Evolutionary conservation across 805 yeast genomes (phyloP), one percentile per base, ranked within the genome.

Genomic region (Debaryomyces castellii): DNA sequence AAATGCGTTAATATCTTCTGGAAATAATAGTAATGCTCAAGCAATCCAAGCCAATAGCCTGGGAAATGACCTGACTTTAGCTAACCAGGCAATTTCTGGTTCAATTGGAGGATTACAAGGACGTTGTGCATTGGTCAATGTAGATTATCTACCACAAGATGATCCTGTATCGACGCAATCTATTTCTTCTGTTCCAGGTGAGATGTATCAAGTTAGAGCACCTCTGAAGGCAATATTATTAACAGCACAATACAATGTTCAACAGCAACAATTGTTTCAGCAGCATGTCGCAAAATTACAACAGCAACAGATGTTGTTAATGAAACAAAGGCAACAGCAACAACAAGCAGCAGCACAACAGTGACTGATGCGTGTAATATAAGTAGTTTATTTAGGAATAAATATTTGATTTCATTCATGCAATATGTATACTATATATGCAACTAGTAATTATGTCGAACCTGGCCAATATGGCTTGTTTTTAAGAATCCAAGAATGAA

Each of bases 401-500:
- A 25, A 17, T 30, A 30, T 30, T 30, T 30, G 18, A 30, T 30
- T 14, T 14, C 16, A 30, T 30, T 30, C 20, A 30, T 30, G 18
- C 17, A 30, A 30, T 30, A 14, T 50, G 41, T 39, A 41, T 22
- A 14, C 43, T 24, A 28, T 32, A 41, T 16, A 33, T 39, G 28
- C 3, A 33, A 5, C 14, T 16, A 40, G 24, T 6, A 22, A 6
- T 21, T 40, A 34, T 23, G 7, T 33, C 16, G 34, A 30, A 6
- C 28, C 34, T 8, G 73, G 71, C 96, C 96, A 89, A 27, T 63
- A 63, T 1, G 79, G 77, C 53, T 73, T 77, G 55, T 89, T 81
- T 54, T 80, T 81, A 10, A 68, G 50, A 1, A 92, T 85, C 97
- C 97, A 92, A 0, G 96, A 94, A 61, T 92, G 99, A 5, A 61